Base-by-base conservation (phyloP, 495 filamentous ascomycete genomes). In the Apiosordaria backusii region DNA sequence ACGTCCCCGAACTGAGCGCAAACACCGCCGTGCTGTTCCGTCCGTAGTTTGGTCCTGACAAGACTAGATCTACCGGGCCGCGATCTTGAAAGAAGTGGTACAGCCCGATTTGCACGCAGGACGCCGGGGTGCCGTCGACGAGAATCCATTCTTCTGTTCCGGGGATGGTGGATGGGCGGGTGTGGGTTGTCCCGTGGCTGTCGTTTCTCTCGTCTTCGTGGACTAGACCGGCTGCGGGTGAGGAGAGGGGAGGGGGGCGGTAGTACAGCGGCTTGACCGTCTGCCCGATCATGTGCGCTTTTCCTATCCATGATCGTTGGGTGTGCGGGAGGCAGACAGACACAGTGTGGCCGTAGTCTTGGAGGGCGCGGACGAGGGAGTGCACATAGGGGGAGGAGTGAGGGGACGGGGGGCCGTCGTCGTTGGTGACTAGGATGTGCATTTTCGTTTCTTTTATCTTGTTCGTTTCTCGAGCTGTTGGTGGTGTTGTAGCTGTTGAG, bases 271-370 rank as follows among this genome's bases (percentile, higher is more conserved):
- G 92, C 65, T 89, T 91, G 52, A 96, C 86, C 21, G 89, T 88
- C 70, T 91, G 87, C 63, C 92, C 92, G 67, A 97, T 89, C 54
- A 97, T 87, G 74, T 98, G 94, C 22, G 95, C 95, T 81, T 99
- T 99, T 64, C 93, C 92, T 70, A 99, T 97, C 95, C 95, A 99
- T 62, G 92, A 96, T 58, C 93, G 89, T 78, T 99, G 95, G 10
- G 87, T 88, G 77, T 97, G 89, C 0, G 95, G 95, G 3, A 99
- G 86, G 65, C 95, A 86, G 53, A 98, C 93, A 2, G 91, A 94
- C 65, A 98, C 92, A 50, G 82, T 84, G 76, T 96, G 93, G 10
- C 93, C 92, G 19, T 86, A 86, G 29, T 79, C 71, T 77, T 95
- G 91, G 50, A 99, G 88, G 23, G 88, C 84, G 45, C 86, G 80